phyloP scores from a whole-genome alignment of 2,329 filamentous ascomycete genomes.

The Exophiala sp. region DNA sequence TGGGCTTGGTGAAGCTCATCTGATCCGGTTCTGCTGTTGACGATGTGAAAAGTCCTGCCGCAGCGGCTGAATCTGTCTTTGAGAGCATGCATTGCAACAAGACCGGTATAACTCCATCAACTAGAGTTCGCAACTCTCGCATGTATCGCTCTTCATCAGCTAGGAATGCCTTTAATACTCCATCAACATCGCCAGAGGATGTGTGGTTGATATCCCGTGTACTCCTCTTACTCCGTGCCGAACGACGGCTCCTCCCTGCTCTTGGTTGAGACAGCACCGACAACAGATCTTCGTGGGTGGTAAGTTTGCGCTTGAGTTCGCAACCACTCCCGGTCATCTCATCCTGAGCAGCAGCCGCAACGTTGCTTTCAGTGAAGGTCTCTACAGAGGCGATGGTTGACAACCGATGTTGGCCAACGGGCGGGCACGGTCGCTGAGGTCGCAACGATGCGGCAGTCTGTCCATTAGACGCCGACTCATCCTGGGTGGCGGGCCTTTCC shows the following conservation, averaged over 20 bases:
- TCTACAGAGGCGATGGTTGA: conserved; percentile 56
- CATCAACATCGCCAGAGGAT: conserved; percentile 61
- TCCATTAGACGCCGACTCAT: neutral
- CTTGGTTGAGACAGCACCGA: conserved; percentile 72
- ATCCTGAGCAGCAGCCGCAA: conserved; percentile 15
- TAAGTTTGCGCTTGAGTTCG: conserved; percentile 65
- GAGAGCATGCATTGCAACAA: conserved; percentile 78
- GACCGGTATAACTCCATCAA: conserved; percentile 92
- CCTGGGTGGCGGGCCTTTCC: neutral
- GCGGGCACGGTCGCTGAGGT: conserved; percentile 43
- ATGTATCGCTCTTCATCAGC: conserved; percentile 83
- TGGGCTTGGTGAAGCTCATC: conserved; percentile 68
- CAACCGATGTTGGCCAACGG: conserved; percentile 48
- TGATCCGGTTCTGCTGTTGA: conserved; percentile 51
- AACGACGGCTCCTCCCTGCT: conserved; percentile 63
- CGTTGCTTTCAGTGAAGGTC: conserved; percentile 38
- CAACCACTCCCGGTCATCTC: conserved; percentile 40
- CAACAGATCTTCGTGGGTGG: conserved; percentile 88
- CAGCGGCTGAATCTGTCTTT: conserved; percentile 58
- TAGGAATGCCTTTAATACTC: conserved; percentile 71
- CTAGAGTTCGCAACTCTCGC: conserved; percentile 83
- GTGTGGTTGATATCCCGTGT: conserved; percentile 51
- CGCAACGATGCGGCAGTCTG: conserved; percentile 4
- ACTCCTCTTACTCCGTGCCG: conserved; percentile 70
- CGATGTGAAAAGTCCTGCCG: conserved; percentile 62